These are phyloP conservation scores for Kalanchoe fedtschenkoi DNA, from an alignment of 164 flowering plant species.

Conservation along the genomic window DNA sequence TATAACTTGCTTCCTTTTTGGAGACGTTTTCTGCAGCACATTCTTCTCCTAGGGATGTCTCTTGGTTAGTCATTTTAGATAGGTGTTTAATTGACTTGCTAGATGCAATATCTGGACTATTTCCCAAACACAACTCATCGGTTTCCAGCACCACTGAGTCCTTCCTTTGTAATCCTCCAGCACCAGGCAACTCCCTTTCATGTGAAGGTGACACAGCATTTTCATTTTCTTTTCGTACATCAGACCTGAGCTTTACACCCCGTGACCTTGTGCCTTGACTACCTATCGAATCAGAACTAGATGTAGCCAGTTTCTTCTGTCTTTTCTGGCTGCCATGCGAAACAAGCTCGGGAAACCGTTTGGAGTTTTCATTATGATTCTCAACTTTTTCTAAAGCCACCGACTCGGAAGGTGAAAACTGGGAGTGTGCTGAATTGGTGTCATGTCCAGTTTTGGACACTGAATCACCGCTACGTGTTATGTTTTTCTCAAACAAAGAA, in stretches of 20 bases:
- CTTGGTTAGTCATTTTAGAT: conserved; percentile 26
- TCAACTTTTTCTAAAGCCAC: conserved; percentile 40
- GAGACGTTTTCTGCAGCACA: conserved; percentile 47
- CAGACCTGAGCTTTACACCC: conserved; percentile 50
- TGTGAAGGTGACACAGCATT: conserved; percentile 52
- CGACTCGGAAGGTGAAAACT: conserved; percentile 33
- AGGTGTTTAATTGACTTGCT: conserved; percentile 25
- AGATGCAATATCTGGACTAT: conserved; percentile 20
- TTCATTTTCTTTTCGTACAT: conserved; percentile 45
- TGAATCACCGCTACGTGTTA: conserved; percentile 72
- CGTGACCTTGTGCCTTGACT: conserved; percentile 34
- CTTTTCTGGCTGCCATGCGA: conserved; percentile 49
- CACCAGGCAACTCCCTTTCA: conserved; percentile 31
- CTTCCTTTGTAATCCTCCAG: conserved; percentile 45
- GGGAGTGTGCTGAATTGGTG: conserved; percentile 14
- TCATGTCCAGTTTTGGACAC: conserved; percentile 45
- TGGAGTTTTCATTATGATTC: conserved; percentile 48
- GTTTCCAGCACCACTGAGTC: conserved; percentile 20
- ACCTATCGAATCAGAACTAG: conserved; percentile 63
- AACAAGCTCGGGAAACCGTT: conserved; percentile 70
- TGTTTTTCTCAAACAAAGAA: conserved; percentile 59
- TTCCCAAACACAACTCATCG: conserved; percentile 16
- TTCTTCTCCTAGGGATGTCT: conserved; percentile 47
- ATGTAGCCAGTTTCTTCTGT: conserved; percentile 58
- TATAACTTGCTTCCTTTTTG: conserved; percentile 34